phyloP scores from a whole-genome alignment of 208 protist species.

The Leishmania amazonensis region DNA sequence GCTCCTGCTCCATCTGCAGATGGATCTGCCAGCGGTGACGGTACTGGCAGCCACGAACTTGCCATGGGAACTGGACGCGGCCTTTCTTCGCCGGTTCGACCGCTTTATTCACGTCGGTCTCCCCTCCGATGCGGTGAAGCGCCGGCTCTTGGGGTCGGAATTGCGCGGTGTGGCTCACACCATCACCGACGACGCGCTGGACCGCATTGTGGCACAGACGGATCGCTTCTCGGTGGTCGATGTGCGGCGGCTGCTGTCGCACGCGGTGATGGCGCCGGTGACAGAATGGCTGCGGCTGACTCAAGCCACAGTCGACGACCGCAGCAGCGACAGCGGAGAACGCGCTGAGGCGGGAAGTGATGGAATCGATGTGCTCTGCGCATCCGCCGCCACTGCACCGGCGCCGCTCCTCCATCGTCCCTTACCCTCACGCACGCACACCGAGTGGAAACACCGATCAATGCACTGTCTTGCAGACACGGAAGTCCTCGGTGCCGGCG shows the following conservation, averaged over 20 bases:
- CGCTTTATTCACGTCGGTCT: slow-evolving; percentile 87
- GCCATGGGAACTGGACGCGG: slow-evolving; percentile 92
- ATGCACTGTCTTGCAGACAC: background rate
- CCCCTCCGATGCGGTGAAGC: slow-evolving; percentile 42
- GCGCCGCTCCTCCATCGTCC: background rate
- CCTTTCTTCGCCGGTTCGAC: slow-evolving; percentile 89
- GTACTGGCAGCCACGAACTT: slow-evolving; percentile 93
- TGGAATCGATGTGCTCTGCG: background rate
- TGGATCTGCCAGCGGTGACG: slow-evolving; percentile 46
- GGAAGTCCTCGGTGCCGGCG: slow-evolving; percentile 3
- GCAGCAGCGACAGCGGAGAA: background rate
- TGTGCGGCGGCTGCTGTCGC: slow-evolving; percentile 85
- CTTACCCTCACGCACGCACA: background rate
- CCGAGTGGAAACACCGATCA: background rate
- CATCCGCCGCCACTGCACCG: slow-evolving; percentile 2
- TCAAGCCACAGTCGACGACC: slow-evolving; percentile 35
- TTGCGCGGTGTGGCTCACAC: slow-evolving; percentile 44
- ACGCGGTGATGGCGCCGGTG: slow-evolving; percentile 95
- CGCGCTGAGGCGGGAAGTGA: background rate
- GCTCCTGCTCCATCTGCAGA: slow-evolving; percentile 97
- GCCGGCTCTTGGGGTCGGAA: slow-evolving; percentile 33
- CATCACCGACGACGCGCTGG: slow-evolving; percentile 44
- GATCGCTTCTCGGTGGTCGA: slow-evolving; percentile 94
- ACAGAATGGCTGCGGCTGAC: slow-evolving; percentile 61
- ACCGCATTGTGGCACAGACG: slow-evolving; percentile 42